phyloP scores from a whole-genome alignment of 768 basidiomycete genomes.

The Lepiota subincarnata region DNA sequence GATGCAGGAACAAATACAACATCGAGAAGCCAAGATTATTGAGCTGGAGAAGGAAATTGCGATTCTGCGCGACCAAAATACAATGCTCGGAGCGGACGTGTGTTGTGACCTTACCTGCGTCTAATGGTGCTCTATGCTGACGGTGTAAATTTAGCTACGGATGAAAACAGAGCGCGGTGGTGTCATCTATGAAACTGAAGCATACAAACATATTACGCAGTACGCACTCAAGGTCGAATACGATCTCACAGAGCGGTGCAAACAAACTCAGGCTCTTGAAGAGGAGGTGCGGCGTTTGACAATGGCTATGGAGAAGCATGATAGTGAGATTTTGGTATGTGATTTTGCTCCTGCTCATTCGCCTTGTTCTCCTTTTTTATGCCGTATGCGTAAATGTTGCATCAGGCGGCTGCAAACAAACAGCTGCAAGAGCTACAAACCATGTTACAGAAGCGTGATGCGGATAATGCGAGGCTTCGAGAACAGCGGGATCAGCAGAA shows the following conservation, averaged over 20 bases:
- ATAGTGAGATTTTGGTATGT: slow-evolving; percentile 29
- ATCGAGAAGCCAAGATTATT: slow-evolving; percentile 41
- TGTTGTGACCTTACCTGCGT: slow-evolving; percentile 7
- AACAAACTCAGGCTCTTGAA: not conserved
- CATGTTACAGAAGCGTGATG: slow-evolving; percentile 59
- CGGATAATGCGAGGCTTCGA: slow-evolving; percentile 63
- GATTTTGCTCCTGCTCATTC: not conserved
- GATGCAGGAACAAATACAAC: slow-evolving; percentile 37
- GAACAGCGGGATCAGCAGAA: slow-evolving; percentile 65
- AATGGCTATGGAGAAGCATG: not conserved
- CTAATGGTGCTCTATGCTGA: not conserved
- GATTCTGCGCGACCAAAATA: slow-evolving; percentile 41
- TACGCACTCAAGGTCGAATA: slow-evolving; percentile 7
- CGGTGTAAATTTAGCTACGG: not conserved
- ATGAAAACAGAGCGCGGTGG: slow-evolving; percentile 6
- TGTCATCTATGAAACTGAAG: slow-evolving; percentile 1
- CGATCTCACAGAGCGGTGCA: slow-evolving; percentile 6
- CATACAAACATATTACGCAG: slow-evolving; percentile 7
- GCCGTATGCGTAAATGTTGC: not conserved
- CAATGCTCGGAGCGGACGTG: slow-evolving; percentile 43
- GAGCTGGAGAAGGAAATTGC: slow-evolving; percentile 45
- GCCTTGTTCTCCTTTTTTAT: not conserved
- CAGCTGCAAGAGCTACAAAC: slow-evolving; percentile 56
- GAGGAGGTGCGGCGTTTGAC: slow-evolving; percentile 9
- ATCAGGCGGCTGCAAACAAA: not conserved